Evolutionary conservation across 2,329 filamentous ascomycete species (phyloP), one percentile per base, ranked within the genome.

Genomic region (Penicillium crustosum): DNA sequence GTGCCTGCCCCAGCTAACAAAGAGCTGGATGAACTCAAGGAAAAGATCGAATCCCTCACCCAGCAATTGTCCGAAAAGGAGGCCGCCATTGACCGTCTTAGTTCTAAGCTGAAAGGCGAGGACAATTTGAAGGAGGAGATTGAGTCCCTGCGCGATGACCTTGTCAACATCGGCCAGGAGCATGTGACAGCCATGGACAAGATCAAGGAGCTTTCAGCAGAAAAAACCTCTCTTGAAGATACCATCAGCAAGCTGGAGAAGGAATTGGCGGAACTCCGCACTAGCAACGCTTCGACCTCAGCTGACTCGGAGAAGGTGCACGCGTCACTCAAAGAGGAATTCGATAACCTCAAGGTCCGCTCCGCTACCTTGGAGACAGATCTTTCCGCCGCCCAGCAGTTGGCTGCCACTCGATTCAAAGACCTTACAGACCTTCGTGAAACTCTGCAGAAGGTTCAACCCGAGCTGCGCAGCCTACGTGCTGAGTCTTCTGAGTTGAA

Each of bases 331-430:
- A 82, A 84, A 52, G 76, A 76, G 3, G 88, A 93, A 55, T 85
- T 90, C 59, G 83, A 93, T 42, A 86, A 87, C 42, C 80, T 95
- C 36, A 91, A 89, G 73, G 76, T 81, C 21, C 91, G 88, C 72
- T 85, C 87, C 0, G 80, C 85, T 2, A 83, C 84, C 0, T 75
- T 97, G 19, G 87, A 96, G 69, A 90, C 89, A 0, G 93, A 99
- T 70, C 82, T 97, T 3, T 89, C 87, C 2, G 92, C 92, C 2
- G 89, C 93, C 0, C 88, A 97, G 71, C 87, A 95, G 74, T 83
- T 97, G 13, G 91, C 94, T 0, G 88, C 95, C 60, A 89, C 85
- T 17, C 84, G 94, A 31, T 97, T 92, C 79, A 96, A 92, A 73
- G 93, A 97, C 59, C 79, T 97, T 2, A 88, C 87, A 0, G 90